phyloP scores from a whole-genome alignment of 2,329 filamentous ascomycete species.

The Lachnellula suecica region DNA sequence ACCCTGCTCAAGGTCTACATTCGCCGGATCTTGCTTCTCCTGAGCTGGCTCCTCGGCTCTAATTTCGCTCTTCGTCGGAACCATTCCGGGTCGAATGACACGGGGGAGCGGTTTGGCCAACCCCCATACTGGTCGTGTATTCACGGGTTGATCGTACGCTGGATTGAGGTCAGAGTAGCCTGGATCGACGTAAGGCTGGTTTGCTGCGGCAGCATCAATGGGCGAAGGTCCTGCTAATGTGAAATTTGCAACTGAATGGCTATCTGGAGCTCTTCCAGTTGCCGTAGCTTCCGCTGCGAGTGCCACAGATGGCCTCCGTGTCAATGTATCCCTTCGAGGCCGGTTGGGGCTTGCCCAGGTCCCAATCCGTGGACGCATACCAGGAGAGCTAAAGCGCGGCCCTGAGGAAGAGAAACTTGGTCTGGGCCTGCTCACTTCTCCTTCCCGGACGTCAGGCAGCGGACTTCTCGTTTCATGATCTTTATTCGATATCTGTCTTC shows the following conservation, averaged over 20 bases:
- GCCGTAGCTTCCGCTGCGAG: too few relatives aligned
- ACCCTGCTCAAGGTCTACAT: conserved; percentile 42
- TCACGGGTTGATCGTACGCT: conserved; percentile 50
- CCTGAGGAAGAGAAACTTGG: too few relatives aligned
- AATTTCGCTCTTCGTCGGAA: conserved; percentile 42
- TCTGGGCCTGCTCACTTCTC: too few relatives aligned
- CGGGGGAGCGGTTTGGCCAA: conserved; percentile 53
- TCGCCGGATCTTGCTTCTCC: conserved; percentile 35
- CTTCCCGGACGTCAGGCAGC: too few relatives aligned
- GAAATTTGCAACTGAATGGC: conserved; percentile 23
- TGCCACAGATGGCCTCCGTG: too few relatives aligned
- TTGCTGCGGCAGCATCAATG: conserved; percentile 27
- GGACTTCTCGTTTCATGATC: too few relatives aligned
- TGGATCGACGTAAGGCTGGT: conserved; percentile 50
- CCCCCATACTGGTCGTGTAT: conserved; percentile 51
- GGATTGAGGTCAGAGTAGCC: conserved; percentile 53
- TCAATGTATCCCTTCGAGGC: too few relatives aligned
- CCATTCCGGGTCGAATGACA: conserved; percentile 52
- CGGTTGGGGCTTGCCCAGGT: too few relatives aligned
- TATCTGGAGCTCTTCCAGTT: too few relatives aligned
- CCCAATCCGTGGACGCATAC: too few relatives aligned
- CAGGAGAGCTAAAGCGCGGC: too few relatives aligned
- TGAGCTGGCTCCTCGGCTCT: conserved; percentile 35
- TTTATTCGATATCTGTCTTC: too few relatives aligned
- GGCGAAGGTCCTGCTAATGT: conserved; percentile 29